Base-by-base conservation (phyloP, 2,329 filamentous ascomycete species). In the Xylaria sp. region DNA sequence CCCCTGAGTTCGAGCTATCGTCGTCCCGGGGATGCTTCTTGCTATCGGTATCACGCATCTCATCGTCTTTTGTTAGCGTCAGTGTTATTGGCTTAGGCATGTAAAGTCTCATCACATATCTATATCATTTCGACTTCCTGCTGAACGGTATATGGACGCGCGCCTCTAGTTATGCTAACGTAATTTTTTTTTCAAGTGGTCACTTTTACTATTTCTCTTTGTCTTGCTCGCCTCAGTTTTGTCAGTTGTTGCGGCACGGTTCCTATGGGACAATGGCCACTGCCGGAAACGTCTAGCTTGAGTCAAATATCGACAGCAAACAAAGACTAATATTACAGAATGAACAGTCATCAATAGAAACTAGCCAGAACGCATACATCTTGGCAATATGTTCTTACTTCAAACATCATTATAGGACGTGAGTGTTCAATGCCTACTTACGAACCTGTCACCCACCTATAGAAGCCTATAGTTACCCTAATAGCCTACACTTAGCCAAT, bases 281-380 rank as follows among this genome's bases (percentile, higher is more conserved):
- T 62, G 59, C 68, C 60, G 68, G 57, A 68, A 70, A 68, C 65
- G 57, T 65, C 57, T 18, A 42, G n/a, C 25, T 40, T 50, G 37
- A 42, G 57, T 60, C 47, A 55, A 65, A 27, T 23, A 57, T 44
- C 13, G 32, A 16, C 25, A 59, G 21, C 53, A 61, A 63, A 69
- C 62, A 69, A 69, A 69, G 53, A n/a, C 4, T 35, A 42, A 32
- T 32, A 32, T 32, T 9, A 5, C 29, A 32, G 10, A 32, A 9
- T 32, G 29, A 32, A 32, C 29, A 4, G 5, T 32, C 29, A 32
- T 32, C 10, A 5, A 32, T 8, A 35, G 8, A 1, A 10, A 35
- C 8, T 35, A 35, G 32, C 32, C 32, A 35, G 32, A 10, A 8
- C 8, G 32, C 10, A 35, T 9, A 6, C 8, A 32, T 32, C 29